Evolutionary conservation across 2,329 filamentous ascomycete species (phyloP).

Genomic region (Aspergillus sp.): DNA sequence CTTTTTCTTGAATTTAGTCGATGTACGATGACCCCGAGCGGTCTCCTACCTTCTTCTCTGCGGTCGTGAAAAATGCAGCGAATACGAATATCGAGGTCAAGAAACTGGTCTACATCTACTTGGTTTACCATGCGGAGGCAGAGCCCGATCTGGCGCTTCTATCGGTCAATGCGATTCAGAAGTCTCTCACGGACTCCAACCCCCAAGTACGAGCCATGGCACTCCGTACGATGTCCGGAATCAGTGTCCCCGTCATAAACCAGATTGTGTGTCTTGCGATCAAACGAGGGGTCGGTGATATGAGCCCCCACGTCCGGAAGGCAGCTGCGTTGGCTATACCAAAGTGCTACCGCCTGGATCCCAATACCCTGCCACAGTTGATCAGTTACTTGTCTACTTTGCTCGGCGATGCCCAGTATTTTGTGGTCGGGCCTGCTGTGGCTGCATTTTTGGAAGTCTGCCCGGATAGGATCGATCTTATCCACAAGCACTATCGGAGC

Average conservation of each 20-base stretch:
- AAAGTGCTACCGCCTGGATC: slow-evolving; percentile 89
- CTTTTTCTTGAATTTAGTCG: slow-evolving; percentile 53
- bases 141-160: slow-evolving; percentile 92
- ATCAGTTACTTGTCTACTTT: slow-evolving; percentile 71
- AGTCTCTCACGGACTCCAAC: slow-evolving; percentile 86
- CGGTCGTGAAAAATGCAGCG: slow-evolving; percentile 94
- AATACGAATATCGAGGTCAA: slow-evolving; percentile 91
- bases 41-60: slow-evolving; percentile 90
- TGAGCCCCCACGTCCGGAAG: slow-evolving; percentile 89
- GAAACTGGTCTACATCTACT: slow-evolving; percentile 97
- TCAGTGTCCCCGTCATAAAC: slow-evolving; percentile 93
- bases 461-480: slow-evolving; percentile 74
- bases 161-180: slow-evolving; percentile 98
- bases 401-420: slow-evolving; percentile 87
- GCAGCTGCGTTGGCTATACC: slow-evolving; percentile 89
- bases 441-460: slow-evolving; percentile 83
- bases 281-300: slow-evolving; percentile 85
- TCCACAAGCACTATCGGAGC: slow-evolving; percentile 81
- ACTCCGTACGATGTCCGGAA: slow-evolving; percentile 92
- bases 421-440: slow-evolving; percentile 89
- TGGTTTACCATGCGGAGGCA: slow-evolving; percentile 90
- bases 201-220: slow-evolving; percentile 86
- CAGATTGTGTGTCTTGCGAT: slow-evolving; percentile 95
- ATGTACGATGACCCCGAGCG: slow-evolving; percentile 78
- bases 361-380: slow-evolving; percentile 73